Conservation (phyloP, 2,329 filamentous ascomycete species). For the Xylariaceae sp. region DNA sequence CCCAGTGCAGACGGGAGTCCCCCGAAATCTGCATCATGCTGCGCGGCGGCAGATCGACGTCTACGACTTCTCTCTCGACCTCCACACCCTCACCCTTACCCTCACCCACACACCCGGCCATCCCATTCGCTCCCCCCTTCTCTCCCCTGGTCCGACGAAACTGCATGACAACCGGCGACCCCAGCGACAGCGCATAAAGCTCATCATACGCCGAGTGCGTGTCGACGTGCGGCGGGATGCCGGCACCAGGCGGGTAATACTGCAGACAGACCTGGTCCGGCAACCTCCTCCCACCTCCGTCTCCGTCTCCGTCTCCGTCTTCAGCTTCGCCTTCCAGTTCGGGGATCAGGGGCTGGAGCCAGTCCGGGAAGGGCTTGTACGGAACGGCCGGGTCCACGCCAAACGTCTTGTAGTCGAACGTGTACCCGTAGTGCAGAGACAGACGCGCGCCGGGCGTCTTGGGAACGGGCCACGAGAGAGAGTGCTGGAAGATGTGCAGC, state of each 20-base stretch:
- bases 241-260: conserved; percentile 64
- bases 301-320: neutral
- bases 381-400: conserved; percentile 58
- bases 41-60: conserved; percentile 55
- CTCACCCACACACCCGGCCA: too few relatives aligned
- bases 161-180: conserved; percentile 35
- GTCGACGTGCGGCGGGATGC: conserved; percentile 68
- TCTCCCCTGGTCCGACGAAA: conserved; percentile 24
- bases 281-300: conserved; percentile 27
- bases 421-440: conserved; percentile 63
- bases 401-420: conserved; percentile 65
- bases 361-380: conserved; percentile 58
- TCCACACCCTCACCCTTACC: too few relatives aligned
- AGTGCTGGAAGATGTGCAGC: conserved; percentile 51
- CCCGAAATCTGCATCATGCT: conserved; percentile 60
- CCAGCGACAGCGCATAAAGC: conserved; percentile 39
- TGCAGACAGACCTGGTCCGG: conserved; percentile 65
- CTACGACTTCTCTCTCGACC: conserved; percentile 5
- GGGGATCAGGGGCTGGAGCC: conserved; percentile 57
- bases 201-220: conserved; percentile 55
- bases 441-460: conserved; percentile 46
- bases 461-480: conserved; percentile 55
- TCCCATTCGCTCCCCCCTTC: neutral
- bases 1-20: conserved; percentile 60
- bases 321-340: conserved; percentile 43